Percentiles rank a stretch among this genome's conserved stretches.
phyloP scores from a whole-genome alignment of 495 filamentous ascomycete genomes.

The Aspergillus olivimuriae region DNA sequence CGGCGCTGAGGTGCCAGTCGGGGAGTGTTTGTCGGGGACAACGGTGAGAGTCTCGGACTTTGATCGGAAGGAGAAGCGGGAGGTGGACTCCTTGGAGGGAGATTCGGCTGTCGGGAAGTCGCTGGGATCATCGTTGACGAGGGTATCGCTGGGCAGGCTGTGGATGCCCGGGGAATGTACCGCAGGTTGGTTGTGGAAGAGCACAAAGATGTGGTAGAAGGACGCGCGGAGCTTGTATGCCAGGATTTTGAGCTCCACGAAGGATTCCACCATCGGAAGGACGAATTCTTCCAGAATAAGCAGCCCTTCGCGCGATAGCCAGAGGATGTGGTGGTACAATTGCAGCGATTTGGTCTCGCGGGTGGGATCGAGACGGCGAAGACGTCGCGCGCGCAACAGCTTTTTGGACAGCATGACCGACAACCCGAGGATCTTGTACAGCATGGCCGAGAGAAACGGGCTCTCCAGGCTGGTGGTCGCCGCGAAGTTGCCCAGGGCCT shows the following conservation, averaged over 20 bases:
- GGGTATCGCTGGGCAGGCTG: slow-evolving; percentile 22
- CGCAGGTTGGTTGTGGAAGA: slow-evolving; percentile 79
- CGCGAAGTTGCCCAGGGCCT: slow-evolving; percentile 84
- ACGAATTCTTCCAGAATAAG: slow-evolving; percentile 81
- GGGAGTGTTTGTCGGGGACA: neutral
- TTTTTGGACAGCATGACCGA: slow-evolving; percentile 83
- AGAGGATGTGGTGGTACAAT: slow-evolving; percentile 85
- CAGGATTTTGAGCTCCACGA: slow-evolving; percentile 75
- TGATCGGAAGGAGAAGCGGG: slow-evolving; percentile 16
- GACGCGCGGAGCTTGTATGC: slow-evolving; percentile 86
- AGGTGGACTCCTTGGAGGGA: slow-evolving; percentile 27
- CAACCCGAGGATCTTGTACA: slow-evolving; percentile 87
- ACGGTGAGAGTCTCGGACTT: slow-evolving; percentile 13
- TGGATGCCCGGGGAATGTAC: slow-evolving; percentile 41
- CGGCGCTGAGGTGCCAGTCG: neutral
- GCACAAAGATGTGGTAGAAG: slow-evolving; percentile 93
- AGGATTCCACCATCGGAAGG: slow-evolving; percentile 65
- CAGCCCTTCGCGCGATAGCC: slow-evolving; percentile 89
- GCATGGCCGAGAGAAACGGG: slow-evolving; percentile 66
- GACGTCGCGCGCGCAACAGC: slow-evolving; percentile 72
- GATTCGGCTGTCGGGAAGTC: slow-evolving; percentile 9
- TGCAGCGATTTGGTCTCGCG: slow-evolving; percentile 75
- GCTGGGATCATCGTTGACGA: slow-evolving; percentile 12
- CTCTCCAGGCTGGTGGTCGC: slow-evolving; percentile 64
- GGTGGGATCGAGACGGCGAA: slow-evolving; percentile 75